phyloP scores from a whole-genome alignment of 139 green algal species.

The Gonium pectorale region DNA sequence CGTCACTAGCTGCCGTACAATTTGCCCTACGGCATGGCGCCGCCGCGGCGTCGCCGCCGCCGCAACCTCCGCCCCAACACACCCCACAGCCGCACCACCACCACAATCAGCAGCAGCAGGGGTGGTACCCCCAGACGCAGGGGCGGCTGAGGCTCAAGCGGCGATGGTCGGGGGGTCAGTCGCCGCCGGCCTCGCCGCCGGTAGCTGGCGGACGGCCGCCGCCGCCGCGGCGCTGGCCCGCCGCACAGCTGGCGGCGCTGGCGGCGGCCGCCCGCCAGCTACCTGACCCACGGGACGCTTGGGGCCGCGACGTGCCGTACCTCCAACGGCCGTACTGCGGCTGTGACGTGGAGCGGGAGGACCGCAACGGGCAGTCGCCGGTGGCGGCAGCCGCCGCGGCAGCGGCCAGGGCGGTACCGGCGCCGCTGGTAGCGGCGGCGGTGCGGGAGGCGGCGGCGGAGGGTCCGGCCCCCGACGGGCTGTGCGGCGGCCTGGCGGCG shows the following conservation, averaged over 20 bases:
- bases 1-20: background rate
- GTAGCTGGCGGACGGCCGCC: too few species aligned
- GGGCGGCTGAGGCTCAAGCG: too few species aligned
- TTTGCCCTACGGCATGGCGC: background rate
- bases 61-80: too few species aligned
- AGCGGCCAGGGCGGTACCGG: background rate
- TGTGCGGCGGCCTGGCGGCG: conserved; percentile 7
- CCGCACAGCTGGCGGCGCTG: background rate
- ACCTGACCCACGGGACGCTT: background rate
- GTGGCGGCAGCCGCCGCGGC: background rate
- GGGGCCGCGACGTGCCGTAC: conserved; percentile 12
- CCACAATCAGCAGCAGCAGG: background rate
- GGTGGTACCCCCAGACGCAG: too few species aligned
- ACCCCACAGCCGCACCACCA: background rate
- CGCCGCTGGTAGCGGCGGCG: background rate
- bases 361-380: too few species aligned
- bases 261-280: background rate
- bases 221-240: background rate
- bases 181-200: too few species aligned
- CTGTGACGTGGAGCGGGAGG: too few species aligned
- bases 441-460: background rate
- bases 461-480: background rate
- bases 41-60: background rate
- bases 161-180: too few species aligned
- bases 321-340: conserved; percentile 6